Evolutionary conservation across 345 rosid species (phyloP).

Genomic region (Salix udensis): DNA sequence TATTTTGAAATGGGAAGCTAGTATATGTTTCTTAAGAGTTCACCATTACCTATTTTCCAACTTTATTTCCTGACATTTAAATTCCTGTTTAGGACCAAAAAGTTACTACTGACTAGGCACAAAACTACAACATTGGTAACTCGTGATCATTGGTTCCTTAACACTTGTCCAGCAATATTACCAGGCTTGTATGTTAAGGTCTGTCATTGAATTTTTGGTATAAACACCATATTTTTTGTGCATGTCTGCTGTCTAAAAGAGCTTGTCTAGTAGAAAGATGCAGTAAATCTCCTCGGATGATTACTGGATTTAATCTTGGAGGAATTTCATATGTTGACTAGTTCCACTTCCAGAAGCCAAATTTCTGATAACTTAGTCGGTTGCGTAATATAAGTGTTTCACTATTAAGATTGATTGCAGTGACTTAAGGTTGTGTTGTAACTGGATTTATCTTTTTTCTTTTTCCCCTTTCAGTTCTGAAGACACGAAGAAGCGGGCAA

Average conservation of each 20-base stretch:
- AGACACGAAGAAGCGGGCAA: conserved; percentile 65
- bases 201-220: neutral
- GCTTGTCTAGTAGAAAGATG: neutral
- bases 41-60: neutral
- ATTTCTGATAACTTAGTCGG: neutral
- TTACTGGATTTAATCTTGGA: neutral
- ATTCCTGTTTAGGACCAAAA: neutral
- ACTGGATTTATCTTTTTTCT: neutral
- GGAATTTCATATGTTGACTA: neutral
- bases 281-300: neutral
- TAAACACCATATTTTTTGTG: neutral
- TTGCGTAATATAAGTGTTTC: neutral
- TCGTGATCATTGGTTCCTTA: neutral
- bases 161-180: neutral
- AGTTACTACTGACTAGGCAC: neutral
- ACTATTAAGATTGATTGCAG: neutral
- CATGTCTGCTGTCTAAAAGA: neutral
- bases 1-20: neutral
- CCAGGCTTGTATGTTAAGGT: neutral
- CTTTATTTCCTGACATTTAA: neutral
- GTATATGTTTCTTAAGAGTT: neutral
- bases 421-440: neutral
- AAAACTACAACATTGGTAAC: neutral
- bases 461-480: conserved; percentile 54
- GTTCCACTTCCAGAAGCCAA: neutral